These are phyloP conservation scores for Lentinus tigrinus DNA, from an alignment of 768 basidiomycete species.

Conservation along the genomic window DNA sequence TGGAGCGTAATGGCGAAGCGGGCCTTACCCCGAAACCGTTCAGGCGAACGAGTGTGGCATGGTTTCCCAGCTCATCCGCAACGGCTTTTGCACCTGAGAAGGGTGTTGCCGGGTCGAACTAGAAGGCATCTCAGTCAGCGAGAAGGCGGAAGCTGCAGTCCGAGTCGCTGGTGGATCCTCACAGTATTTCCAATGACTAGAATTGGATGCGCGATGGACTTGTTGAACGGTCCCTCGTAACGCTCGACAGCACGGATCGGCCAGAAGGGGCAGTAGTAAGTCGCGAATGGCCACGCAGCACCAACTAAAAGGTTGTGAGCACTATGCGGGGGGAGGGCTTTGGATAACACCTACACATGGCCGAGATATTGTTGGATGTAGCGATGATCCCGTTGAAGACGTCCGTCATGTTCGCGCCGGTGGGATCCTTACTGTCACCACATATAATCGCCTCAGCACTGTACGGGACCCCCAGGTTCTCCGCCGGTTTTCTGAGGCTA, in stretches of 20 bases:
- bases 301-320: neutral
- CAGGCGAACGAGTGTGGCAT: neutral
- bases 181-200: constrained; percentile 8
- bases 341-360: neutral
- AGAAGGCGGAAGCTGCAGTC: too few relatives aligned
- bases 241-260: constrained; percentile 10
- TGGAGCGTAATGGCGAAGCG: neutral
- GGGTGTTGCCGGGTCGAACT: constrained; percentile 11
- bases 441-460: neutral
- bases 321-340: too few relatives aligned
- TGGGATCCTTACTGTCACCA: neutral
- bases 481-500: neutral
- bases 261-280: constrained; percentile 9
- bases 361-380: neutral
- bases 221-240: constrained; percentile 11
- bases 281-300: neutral
- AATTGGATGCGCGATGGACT: constrained; percentile 3
- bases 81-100: neutral
- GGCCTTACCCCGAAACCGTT: constrained; percentile 3
- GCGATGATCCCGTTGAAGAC: constrained; percentile 1
- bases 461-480: neutral
- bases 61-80: neutral
- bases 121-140: too few relatives aligned
- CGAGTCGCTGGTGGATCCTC: neutral
- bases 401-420: neutral